phyloP scores from a whole-genome alignment of 2,329 filamentous ascomycete genomes.

The Fusarium denticulatum region DNA sequence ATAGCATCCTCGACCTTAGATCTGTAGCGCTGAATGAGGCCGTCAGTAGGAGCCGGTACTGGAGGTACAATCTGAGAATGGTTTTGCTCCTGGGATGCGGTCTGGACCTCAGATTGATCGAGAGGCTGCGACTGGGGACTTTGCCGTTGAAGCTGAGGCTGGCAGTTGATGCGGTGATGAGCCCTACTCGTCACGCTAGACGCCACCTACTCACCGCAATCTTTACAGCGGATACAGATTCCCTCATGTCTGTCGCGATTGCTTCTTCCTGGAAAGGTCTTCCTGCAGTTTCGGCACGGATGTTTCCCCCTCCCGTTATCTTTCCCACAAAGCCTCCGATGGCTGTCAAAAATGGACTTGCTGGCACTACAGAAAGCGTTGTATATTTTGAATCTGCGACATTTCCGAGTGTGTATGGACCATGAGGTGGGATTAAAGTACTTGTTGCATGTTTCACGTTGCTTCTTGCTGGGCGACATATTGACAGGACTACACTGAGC shows the following conservation, averaged over 20 bases:
- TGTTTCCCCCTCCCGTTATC: neutral
- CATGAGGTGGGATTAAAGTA: neutral
- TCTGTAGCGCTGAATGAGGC: neutral
- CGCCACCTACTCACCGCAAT: neutral
- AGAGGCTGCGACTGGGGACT: neutral
- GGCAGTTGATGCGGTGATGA: neutral
- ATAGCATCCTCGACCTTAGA: neutral
- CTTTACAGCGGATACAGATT: neutral
- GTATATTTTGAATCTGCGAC: neutral
- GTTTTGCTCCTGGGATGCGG: no score
- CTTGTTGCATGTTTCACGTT: neutral
- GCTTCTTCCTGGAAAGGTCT: neutral
- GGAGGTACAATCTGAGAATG: neutral
- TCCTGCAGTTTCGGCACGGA: neutral
- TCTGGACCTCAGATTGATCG: neutral
- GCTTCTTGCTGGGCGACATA: neutral
- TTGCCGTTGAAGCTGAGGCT: neutral
- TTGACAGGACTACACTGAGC: neutral
- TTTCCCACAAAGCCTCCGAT: neutral
- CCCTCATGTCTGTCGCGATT: neutral
- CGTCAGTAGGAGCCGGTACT: accelerated
- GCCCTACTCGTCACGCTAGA: neutral
- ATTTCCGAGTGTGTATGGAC: neutral
- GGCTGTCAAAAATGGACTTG: neutral
- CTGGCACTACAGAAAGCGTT: neutral